Base-by-base conservation (phyloP, 2,329 filamentous ascomycete genomes). In the Fusarium sp. region DNA sequence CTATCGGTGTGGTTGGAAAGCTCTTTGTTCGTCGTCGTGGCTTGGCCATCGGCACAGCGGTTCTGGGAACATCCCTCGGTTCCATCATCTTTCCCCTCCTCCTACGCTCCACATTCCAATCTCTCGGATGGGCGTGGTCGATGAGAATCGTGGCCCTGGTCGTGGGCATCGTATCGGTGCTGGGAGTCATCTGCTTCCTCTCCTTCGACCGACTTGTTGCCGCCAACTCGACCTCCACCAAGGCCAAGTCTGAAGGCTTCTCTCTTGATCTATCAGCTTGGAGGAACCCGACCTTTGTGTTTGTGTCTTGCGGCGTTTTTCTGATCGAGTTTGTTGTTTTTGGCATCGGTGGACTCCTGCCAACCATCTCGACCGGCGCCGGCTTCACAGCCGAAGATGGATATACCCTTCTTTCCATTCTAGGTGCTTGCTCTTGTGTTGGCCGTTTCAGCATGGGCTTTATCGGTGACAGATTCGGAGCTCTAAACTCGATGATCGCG, bases 291-390 rank as follows among this genome's bases (percentile, higher is more conserved):
- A 78, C 84, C 0, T 83, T 87, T 36, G 78, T 75, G 0, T 82
- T 86, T 22, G 75, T 86, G 2, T 80, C 83, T 0, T 70, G 80
- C 7, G 82, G 81, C 1, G 77, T 86, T 2, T 85, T 86, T 58
- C 74, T 83, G 0, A 82, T 88, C 20, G 86, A 88, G 27, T 84
- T 87, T 50, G 85, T 85, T 22, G 80, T 87, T 6, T 87, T 86
- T 45, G 85, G 85, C 4, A 82, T 84, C 5, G 81, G 82, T 0
- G 83, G 84, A 0, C 81, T 87, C 3, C 75, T 87, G 1, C 86
- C 86, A 1, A 86, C 85, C 0, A 86, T 87, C 65, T 82, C 83
- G 0, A 81, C 78, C 1, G 74, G 57, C 0, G 69, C 69, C 1
- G 67, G 77, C 13, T 78, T 85, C 13, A 72, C 81, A 6, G 60